Evolutionary conservation across 1,284 basidiomycete species (phyloP), one percentile per base, ranked within the genome.

Genomic region (Pyrrhoderma noxium): DNA sequence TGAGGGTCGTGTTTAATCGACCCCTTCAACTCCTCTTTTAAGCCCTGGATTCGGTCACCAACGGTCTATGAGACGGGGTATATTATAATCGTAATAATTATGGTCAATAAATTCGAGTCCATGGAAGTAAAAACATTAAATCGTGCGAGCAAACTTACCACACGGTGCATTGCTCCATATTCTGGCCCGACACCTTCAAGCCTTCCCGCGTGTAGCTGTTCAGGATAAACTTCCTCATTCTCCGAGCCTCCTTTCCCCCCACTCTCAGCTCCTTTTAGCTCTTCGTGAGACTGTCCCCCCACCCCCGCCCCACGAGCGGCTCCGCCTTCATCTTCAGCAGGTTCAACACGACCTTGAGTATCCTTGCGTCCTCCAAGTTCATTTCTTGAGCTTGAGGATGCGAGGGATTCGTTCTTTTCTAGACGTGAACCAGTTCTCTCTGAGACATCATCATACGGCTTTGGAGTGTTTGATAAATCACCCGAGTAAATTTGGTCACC

Each of bases 121-220:
- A 31, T 5, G 27, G 27, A 5, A 5, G 27, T 31, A 31, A 31
- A 22, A 43, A 40, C n/a, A 1, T 27, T n/a, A 31, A 19, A n/a
- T 14, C 14, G 19, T n/a, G 18, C 14, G 31, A 19, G 34, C 23
- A 4, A 39, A 39, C 53, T 22, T 34, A 54, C 53, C 13, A 45
- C 49, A 7, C 36, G n/a, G 37, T 51, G 36, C 5, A 16, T 27
- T 18, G 58, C 55, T 11, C 51, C 54, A 47, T 59, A 61, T 34
- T 61, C 53, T 2, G 63, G 63, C 0, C 63, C 63, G 36, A 54
- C 53, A 8, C 63, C 63, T 9, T 51, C 45, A 16, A 64, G 59
- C 35, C 58, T 52, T 3, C 63, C 63, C 0, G 62, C 62, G 49
- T 64, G 63, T 38, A 54, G 40, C 47, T 63, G 63, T 27, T 60